Evolutionary conservation across 331 rosid genomes (phyloP).

Genomic region (Rhamnella rubrinervis): DNA sequence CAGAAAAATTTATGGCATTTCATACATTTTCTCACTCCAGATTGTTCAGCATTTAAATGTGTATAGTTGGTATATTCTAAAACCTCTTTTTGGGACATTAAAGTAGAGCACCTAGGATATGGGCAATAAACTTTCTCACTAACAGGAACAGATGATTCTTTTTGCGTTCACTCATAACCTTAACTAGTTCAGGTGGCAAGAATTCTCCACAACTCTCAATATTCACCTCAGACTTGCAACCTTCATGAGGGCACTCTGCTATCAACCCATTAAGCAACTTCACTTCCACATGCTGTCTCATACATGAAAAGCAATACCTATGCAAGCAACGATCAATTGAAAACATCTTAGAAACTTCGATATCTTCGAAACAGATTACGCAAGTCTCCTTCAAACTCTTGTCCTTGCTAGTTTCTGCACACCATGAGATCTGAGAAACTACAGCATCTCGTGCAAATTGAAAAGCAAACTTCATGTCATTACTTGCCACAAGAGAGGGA

Average conservation of each 20-base stretch:
- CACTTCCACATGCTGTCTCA: slow-evolving; percentile 77
- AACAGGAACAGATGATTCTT: slow-evolving; percentile 67
- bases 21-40: slow-evolving; percentile 54
- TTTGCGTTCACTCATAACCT: slow-evolving; percentile 47
- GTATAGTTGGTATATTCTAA: slow-evolving; percentile 43
- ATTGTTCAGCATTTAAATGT: slow-evolving; percentile 19
- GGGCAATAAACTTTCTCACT: slow-evolving; percentile 74
- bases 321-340: slow-evolving; percentile 66
- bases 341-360: slow-evolving; percentile 9
- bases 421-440: slow-evolving; percentile 22
- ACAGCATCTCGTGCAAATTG: slow-evolving; percentile 42
- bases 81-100: slow-evolving; percentile 61
- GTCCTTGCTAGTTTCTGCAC: slow-evolving; percentile 7
- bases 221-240: slow-evolving; percentile 53
- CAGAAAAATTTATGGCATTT: slow-evolving; percentile 68
- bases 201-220: slow-evolving; percentile 64
- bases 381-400: slow-evolving; percentile 29
- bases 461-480: slow-evolving; percentile 36
- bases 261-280: slow-evolving; percentile 60
- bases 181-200: slow-evolving; percentile 50
- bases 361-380: slow-evolving; percentile 44
- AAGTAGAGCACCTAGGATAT: slow-evolving; percentile 60
- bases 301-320: slow-evolving; percentile 71
- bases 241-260: slow-evolving; percentile 70
- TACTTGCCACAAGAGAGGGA: slow-evolving; percentile 20